Conservation (phyloP, 1,284 basidiomycete species). For the Bjerkandera adusta region DNA sequence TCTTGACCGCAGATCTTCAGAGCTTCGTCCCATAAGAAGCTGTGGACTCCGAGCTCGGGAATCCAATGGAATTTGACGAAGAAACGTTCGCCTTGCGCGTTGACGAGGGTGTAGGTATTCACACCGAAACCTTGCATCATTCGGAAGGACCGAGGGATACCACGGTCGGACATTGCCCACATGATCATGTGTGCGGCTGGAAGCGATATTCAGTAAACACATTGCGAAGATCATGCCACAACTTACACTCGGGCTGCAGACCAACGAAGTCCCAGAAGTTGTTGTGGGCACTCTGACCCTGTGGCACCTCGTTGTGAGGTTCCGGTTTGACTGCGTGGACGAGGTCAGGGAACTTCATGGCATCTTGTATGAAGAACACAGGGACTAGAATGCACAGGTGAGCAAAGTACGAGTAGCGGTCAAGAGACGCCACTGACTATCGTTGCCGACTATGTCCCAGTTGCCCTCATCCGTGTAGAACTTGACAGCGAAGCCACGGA, state of each 20-base stretch:
- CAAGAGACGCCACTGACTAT: constrained; percentile 28
- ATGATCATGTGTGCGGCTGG: constrained; percentile 75
- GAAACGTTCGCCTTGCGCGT: constrained; percentile 59
- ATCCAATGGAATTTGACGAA: constrained; percentile 89
- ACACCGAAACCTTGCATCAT: constrained; percentile 90
- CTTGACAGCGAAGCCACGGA: constrained; percentile 80
- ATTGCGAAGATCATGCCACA: neutral
- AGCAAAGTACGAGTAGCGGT: neutral
- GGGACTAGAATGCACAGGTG: constrained; percentile 46
- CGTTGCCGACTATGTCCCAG: constrained; percentile 81
- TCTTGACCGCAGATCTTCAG: constrained; percentile 81
- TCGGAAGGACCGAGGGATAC: constrained; percentile 76
- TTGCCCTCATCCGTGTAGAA: constrained; percentile 81
- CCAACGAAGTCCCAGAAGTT: constrained; percentile 84
- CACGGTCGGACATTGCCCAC: constrained; percentile 84
- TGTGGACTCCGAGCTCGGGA: constrained; percentile 80
- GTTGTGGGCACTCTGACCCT: constrained; percentile 70
- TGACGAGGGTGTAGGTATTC: constrained; percentile 77
- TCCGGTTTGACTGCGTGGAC: constrained; percentile 82
- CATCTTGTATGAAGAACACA: constrained; percentile 85
- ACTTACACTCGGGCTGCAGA: constrained; percentile 58
- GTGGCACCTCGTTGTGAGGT: constrained; percentile 72
- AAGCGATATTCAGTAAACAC: neutral
- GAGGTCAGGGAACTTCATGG: constrained; percentile 82
- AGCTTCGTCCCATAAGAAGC: constrained; percentile 85